Conservation (phyloP, 306 rosid species). For the Cucurbita maxima region DNA sequence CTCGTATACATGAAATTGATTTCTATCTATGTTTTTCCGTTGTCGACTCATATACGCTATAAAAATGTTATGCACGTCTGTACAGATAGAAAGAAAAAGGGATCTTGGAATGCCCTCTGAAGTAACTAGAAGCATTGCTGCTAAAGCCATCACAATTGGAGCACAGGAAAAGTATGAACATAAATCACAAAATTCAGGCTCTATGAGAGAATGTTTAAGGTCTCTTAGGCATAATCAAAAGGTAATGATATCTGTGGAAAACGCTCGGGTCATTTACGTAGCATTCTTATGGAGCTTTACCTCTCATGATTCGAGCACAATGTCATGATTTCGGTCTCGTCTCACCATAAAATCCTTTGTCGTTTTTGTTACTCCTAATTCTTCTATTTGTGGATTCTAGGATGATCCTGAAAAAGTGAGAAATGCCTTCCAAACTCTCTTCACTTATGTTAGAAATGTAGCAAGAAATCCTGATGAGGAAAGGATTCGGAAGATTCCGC, state of each 20-base stretch:
- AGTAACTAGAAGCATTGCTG: constrained; percentile 12
- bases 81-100: constrained; percentile 44
- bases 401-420: constrained; percentile 55
- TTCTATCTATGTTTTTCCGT: not conserved
- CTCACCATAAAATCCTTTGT: not conserved
- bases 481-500: constrained; percentile 69
- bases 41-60: not conserved
- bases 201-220: constrained; percentile 85
- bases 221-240: constrained; percentile 83
- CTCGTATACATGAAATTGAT: not conserved
- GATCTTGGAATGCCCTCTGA: constrained; percentile 28
- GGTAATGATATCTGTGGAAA: constrained; percentile 29
- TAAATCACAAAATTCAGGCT: constrained; percentile 45
- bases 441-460: constrained; percentile 61
- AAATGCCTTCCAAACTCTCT: constrained; percentile 66
- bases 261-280: not conserved
- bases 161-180: constrained; percentile 23
- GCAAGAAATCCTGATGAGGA: constrained; percentile 70
- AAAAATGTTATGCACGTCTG: not conserved
- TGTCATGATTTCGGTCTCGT: not conserved
- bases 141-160: constrained; percentile 9
- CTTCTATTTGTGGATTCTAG: constrained; percentile 23
- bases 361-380: not conserved
- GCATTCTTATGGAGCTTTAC: not conserved
- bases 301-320: not conserved